These are phyloP conservation scores for Nannizziopsis arthrosporioides DNA, from an alignment of 2,329 filamentous ascomycete species.

Conservation along the genomic window DNA sequence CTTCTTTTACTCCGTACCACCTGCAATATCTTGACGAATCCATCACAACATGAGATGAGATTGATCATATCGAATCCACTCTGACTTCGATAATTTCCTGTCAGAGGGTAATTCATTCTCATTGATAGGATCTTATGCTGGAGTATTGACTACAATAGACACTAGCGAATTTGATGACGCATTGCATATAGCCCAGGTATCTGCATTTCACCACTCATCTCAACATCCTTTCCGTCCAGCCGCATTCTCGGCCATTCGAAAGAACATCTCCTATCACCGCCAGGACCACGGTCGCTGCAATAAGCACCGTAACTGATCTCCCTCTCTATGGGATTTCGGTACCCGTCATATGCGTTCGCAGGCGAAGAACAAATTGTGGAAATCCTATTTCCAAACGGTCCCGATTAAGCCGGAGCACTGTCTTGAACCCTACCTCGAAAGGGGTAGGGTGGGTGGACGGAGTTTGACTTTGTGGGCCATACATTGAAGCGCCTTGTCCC, in stretches of 20 bases:
- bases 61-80: too few relatives aligned
- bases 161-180: too few relatives aligned
- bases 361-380: slow-evolving; percentile 58
- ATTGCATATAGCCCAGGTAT: too few relatives aligned
- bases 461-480: slow-evolving; percentile 91
- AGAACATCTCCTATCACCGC: slow-evolving; percentile 24
- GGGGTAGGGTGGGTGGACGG: slow-evolving; percentile 72
- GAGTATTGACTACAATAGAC: too few relatives aligned
- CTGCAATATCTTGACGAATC: too few relatives aligned
- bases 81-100: too few relatives aligned
- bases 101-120: background rate
- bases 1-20: too few relatives aligned
- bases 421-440: slow-evolving; percentile 72
- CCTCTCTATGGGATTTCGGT: slow-evolving; percentile 64
- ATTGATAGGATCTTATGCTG: too few relatives aligned
- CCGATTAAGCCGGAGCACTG: slow-evolving; percentile 99
- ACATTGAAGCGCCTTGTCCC: slow-evolving; percentile 42
- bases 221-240: too few relatives aligned
- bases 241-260: background rate
- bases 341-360: slow-evolving; percentile 25
- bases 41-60: too few relatives aligned
- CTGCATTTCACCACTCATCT: too few relatives aligned
- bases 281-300: slow-evolving; percentile 41
- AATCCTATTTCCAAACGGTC: slow-evolving; percentile 41
- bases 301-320: slow-evolving; percentile 49